A percentile compares a stretch with the other conserved stretches of the same genome.
These are phyloP conservation scores for Cladophialophora bantiana DNA, from an alignment of 2,329 filamentous ascomycete species.

Conservation along the genomic window DNA sequence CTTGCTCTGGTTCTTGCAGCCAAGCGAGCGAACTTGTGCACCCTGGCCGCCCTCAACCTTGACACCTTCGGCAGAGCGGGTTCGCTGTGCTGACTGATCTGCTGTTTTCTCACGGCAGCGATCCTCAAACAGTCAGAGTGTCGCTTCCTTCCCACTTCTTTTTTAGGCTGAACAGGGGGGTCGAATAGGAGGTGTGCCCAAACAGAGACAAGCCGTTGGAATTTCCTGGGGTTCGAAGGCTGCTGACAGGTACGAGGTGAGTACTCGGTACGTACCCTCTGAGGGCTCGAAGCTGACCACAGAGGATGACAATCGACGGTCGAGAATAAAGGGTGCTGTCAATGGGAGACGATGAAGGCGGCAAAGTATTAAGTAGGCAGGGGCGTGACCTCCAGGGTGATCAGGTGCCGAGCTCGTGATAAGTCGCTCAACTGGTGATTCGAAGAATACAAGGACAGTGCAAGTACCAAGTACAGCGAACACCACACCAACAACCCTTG, in stretches of 20 bases:
- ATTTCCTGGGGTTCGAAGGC: background rate
- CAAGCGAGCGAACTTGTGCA: constrained; percentile 14
- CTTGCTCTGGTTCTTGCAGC: background rate
- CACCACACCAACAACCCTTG: background rate
- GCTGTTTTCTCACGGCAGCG: constrained; percentile 18
- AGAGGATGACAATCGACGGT: background rate
- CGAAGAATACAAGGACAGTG: background rate
- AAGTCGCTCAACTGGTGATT: background rate
- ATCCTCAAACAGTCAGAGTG: constrained; percentile 14
- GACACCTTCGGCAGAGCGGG: constrained; percentile 10
- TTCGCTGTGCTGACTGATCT: constrained; percentile 22
- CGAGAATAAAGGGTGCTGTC: background rate
- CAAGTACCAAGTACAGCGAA: background rate
- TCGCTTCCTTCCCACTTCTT: constrained; percentile 9
- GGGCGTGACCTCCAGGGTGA: background rate
- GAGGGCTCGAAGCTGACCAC: constrained; percentile 2
- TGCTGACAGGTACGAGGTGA: constrained; percentile 15
- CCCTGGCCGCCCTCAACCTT: background rate
- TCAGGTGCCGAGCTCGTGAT: constrained; percentile 15
- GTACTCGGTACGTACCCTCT: constrained; percentile 8
- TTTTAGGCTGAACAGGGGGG: constrained; percentile 14
- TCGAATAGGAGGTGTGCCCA: constrained; percentile 17
- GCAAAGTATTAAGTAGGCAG: constrained; percentile 1
- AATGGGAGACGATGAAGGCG: background rate
- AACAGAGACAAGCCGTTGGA: background rate